A percentile compares a stretch with the other conserved stretches of the same genome.
These are phyloP conservation scores for Rhynchospora breviuscula DNA, from an alignment of 176 grass and related monocot genomes.

Conservation along the genomic window DNA sequence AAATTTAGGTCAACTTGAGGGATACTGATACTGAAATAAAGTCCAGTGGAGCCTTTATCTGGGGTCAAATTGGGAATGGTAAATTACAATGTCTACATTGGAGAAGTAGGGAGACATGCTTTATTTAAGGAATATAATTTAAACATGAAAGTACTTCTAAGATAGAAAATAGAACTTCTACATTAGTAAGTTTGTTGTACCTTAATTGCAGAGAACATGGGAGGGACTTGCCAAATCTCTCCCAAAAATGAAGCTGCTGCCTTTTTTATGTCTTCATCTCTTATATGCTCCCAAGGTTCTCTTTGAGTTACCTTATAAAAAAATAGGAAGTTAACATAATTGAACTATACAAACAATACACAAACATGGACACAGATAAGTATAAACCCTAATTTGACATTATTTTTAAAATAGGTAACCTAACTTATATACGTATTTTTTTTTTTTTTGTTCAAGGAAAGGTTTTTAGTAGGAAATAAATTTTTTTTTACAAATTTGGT, in stretches of 20 bases:
- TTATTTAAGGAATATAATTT: not conserved
- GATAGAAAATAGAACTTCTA: not conserved
- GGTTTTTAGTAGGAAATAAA: no score
- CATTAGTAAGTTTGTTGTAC: slow-evolving; percentile 28
- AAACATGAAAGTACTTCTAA: not conserved
- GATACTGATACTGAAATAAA: not conserved
- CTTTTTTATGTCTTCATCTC: slow-evolving; percentile 85
- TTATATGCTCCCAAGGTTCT: slow-evolving; percentile 96
- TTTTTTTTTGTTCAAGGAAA: no score
- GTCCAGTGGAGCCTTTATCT: not conserved
- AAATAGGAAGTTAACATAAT: not conserved
- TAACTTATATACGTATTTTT: not conserved
- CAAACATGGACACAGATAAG: not conserved
- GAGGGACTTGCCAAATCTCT: slow-evolving; percentile 98
- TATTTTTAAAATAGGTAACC: not conserved
- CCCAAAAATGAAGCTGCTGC: slow-evolving; percentile 67
- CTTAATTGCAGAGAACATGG: slow-evolving; percentile 99
- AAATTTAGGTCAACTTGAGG: not conserved
- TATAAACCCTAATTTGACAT: not conserved
- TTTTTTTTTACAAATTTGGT: no score
- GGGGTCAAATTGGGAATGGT: not conserved
- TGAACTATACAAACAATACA: slow-evolving; percentile 6
- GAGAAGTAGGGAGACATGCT: not conserved
- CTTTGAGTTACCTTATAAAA: slow-evolving; percentile 64
- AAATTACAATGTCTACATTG: not conserved